Evolutionary conservation across 768 basidiomycete genomes (phyloP).

Genomic region (Rhizopogon vulgaris): DNA sequence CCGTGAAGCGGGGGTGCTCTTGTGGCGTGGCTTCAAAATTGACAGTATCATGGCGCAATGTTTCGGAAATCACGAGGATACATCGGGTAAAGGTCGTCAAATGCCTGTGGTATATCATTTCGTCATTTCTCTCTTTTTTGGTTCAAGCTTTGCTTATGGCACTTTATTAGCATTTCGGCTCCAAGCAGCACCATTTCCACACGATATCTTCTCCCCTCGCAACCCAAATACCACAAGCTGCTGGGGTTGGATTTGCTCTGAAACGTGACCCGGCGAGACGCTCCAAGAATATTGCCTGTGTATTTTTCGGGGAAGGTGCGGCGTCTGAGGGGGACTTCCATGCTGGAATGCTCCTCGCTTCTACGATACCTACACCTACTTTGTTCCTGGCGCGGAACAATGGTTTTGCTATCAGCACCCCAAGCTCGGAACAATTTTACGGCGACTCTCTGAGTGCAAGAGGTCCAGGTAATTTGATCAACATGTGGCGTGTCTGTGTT

Average conservation of each 20-base stretch:
- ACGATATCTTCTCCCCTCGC: slow-evolving; percentile 91
- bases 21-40: slow-evolving; percentile 81
- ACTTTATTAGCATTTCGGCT: slow-evolving; percentile 71
- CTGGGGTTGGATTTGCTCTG: slow-evolving; percentile 87
- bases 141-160: neutral
- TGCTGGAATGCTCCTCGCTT: slow-evolving; percentile 78
- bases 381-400: slow-evolving; percentile 77
- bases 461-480: slow-evolving; percentile 52
- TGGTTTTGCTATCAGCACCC: slow-evolving; percentile 94
- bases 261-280: slow-evolving; percentile 68
- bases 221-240: slow-evolving; percentile 93
- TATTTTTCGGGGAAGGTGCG: slow-evolving; percentile 92
- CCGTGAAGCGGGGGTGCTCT: slow-evolving; percentile 84
- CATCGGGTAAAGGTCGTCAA: slow-evolving; percentile 77
- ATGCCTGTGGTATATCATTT: slow-evolving; percentile 76
- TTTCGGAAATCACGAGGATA: slow-evolving; percentile 82
- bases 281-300: slow-evolving; percentile 71
- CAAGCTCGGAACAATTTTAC: slow-evolving; percentile 80
- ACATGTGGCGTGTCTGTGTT: neutral
- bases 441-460: slow-evolving; percentile 92
- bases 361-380: slow-evolving; percentile 68
- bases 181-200: slow-evolving; percentile 79
- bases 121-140: neutral
- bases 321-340: slow-evolving; percentile 96
- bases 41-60: slow-evolving; percentile 88